These are phyloP conservation scores for Cucurbita pepo DNA, from an alignment of 306 rosid species.

Conservation along the genomic window DNA sequence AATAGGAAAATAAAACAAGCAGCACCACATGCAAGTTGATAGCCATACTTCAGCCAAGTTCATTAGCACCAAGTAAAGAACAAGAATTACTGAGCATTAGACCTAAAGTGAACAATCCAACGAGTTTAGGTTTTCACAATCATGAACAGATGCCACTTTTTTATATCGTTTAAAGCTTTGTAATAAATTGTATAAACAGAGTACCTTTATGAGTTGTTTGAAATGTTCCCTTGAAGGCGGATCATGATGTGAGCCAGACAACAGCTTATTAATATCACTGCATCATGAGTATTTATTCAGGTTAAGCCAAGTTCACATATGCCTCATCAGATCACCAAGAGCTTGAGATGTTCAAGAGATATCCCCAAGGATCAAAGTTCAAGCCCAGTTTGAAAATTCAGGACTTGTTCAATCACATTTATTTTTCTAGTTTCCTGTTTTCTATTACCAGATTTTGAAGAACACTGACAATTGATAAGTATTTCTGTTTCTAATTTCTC, in stretches of 20 bases:
- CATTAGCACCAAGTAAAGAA: neutral
- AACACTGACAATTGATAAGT: too few relatives aligned
- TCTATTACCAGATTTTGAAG: neutral
- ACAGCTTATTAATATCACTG: conserved; percentile 70
- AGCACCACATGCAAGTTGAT: neutral
- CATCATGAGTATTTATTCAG: neutral
- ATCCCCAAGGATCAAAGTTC: neutral
- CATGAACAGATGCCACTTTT: neutral
- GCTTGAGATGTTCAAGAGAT: neutral
- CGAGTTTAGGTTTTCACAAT: neutral
- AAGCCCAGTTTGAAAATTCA: neutral
- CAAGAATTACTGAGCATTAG: neutral
- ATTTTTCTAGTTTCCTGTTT: neutral
- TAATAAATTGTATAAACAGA: neutral
- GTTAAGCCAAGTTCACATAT: neutral
- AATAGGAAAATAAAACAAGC: neutral
- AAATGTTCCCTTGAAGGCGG: conserved; percentile 59
- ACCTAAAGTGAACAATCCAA: neutral
- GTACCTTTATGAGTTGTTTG: conserved; percentile 44
- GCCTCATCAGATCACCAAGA: neutral
- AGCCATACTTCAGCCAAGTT: neutral
- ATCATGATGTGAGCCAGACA: conserved; percentile 74
- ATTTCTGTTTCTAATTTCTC: neutral
- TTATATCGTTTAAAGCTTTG: neutral
- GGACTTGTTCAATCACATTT: neutral